Base-by-base conservation (phyloP, 108 stramenopile genomes). In the Cyclotella sp. region DNA sequence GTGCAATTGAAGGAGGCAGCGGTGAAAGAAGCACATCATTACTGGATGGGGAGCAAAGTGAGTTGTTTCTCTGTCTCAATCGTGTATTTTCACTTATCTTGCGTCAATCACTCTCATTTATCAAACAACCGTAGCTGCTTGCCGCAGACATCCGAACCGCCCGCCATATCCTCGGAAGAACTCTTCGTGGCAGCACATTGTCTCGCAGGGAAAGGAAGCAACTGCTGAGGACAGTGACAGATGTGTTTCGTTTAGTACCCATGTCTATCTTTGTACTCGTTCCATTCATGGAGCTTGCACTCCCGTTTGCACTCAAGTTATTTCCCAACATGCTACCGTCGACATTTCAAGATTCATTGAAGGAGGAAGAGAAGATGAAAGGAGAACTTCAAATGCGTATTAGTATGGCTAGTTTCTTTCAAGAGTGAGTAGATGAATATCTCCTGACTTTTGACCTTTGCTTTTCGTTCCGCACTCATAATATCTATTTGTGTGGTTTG, bases 261-360 rank as follows among this genome's bases (percentile, higher is more conserved):
- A 91, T 99, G 54, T 84, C 83, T n/a, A 89, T 98, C 74, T 99
- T 99, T 76, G 81, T 98, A 43, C 43, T 99, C 49, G 96, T 99
- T n/a, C 99, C 99, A 6, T 96, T 98, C 68, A 96, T 98, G 95
- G 99, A 99, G 84, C 95, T 99, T 68, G 94, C 97, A 15, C 82
- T 99, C 28, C 99, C 99, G 9, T 89, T 99, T 84, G 98, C 97
- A 21, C 84, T 99, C 29, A 91, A 94, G 51, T 68, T 99, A 26
- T 99, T 99, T 79, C 99, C 99, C 26, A 98, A 98, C 86, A 98
- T 99, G 98, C 89, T 99, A 16, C 99, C 99, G 24, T 95, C 94
- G 24, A 98, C 97, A n/a, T 99, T 99, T 74, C 97, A 99, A 86
- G 96, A 96, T 86, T 88, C 86, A 28, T 71, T 97, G 61, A 97